phyloP scores from a whole-genome alignment of 371 early-diverging fungal genomes.

The Mucor racemosus region DNA sequence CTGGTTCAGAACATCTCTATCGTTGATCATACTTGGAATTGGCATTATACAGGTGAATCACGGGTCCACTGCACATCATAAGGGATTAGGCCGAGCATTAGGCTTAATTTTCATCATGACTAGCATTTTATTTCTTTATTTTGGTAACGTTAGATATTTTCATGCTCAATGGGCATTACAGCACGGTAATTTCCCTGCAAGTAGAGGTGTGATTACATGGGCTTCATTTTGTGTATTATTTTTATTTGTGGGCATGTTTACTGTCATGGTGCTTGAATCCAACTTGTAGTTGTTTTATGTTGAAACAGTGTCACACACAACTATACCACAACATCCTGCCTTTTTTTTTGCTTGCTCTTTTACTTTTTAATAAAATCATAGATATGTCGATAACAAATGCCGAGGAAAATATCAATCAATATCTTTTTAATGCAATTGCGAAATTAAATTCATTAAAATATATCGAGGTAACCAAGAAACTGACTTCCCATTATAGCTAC shows the following conservation, averaged over 20 bases:
- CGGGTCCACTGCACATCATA: constrained; percentile 23
- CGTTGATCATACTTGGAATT: constrained; percentile 71
- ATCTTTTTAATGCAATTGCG: neutral
- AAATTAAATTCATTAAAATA: neutral
- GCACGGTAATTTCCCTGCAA: constrained; percentile 68
- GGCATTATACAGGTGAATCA: constrained; percentile 72
- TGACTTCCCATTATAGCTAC: constrained; percentile 9
- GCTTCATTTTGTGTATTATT: constrained; percentile 40
- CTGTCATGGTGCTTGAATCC: constrained; percentile 22
- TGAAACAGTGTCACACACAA: neutral
- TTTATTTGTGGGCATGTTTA: constrained; percentile 33
- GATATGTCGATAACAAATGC: neutral
- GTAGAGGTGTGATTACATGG: constrained; percentile 56
- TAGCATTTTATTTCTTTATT: constrained; percentile 61
- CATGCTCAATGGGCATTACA: constrained; percentile 67
- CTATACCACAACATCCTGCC: neutral
- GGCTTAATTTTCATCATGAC: constrained; percentile 58
- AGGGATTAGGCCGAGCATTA: constrained; percentile 36
- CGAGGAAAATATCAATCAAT: neutral
- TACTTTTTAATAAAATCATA: neutral
- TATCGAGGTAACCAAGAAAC: neutral
- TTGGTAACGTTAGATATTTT: constrained; percentile 69
- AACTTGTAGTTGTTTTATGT: neutral
- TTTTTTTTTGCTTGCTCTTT: neutral
- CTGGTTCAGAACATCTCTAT: constrained; percentile 73